Percentiles rank a stretch among this genome's conserved stretches.
Evolutionary conservation across 805 yeast genomes (phyloP).

Genomic region (Candida adriatica): DNA sequence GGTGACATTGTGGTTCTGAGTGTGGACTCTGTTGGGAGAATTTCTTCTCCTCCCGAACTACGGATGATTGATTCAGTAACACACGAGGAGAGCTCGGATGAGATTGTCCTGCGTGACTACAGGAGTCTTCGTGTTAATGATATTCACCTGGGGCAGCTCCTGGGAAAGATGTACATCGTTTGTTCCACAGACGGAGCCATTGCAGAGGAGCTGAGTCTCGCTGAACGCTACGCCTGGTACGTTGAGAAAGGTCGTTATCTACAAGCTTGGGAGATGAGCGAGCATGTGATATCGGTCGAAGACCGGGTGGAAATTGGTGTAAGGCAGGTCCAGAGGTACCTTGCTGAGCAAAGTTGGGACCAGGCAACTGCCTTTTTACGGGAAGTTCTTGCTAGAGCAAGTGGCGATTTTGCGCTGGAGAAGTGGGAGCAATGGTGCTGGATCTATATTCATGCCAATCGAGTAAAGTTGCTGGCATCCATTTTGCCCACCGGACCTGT

Average conservation of each 20-base stretch:
- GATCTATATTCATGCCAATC: conserved; percentile 42
- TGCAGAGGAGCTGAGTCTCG: conserved; percentile 61
- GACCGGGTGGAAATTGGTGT: conserved; percentile 41
- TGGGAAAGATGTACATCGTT: conserved; percentile 57
- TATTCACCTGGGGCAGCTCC: conserved; percentile 55
- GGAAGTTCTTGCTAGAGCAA: conserved; percentile 28
- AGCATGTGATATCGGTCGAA: conserved; percentile 40
- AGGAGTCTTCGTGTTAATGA: conserved; percentile 53
- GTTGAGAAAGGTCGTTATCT: conserved; percentile 42
- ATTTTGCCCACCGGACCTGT: conserved; percentile 46
- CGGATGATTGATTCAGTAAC: conserved; percentile 56
- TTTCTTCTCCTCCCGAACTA: conserved; percentile 58
- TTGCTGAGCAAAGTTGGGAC: conserved; percentile 37
- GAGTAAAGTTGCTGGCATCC: conserved; percentile 39
- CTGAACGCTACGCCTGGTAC: conserved; percentile 73
- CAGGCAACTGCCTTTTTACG: conserved; percentile 46
- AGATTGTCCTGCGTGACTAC: conserved; percentile 53
- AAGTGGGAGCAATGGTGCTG: conserved; percentile 66
- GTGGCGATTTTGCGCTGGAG: conserved; percentile 21
- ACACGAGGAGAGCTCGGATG: conserved; percentile 79
- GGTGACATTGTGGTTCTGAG: conserved; percentile 65
- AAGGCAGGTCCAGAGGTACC: conserved; percentile 2
- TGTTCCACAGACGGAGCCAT: conserved; percentile 79
- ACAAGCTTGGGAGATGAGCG: conserved; percentile 78
- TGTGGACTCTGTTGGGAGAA: conserved; percentile 33